Percentiles rank a stretch among this genome's conserved stretches.
Evolutionary conservation across 2,329 filamentous ascomycete genomes (phyloP).

Genomic region (Metarhizium rileyi): DNA sequence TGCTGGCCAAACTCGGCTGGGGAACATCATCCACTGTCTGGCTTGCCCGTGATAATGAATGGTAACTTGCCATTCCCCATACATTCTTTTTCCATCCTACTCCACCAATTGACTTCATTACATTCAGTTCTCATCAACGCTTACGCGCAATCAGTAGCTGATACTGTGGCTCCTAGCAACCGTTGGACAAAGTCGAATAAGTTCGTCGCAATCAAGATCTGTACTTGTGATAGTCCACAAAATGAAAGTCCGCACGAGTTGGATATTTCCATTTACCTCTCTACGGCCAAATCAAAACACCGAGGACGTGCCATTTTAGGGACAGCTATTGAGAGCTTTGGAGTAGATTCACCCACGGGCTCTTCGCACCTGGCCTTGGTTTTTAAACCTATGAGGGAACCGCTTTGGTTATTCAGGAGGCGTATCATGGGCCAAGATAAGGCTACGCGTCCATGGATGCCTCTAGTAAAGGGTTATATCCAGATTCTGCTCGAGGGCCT

Average conservation of each 20-base stretch:
- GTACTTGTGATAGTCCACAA: constrained; percentile 12
- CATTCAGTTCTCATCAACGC: background rate
- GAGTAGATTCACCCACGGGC: constrained; percentile 16
- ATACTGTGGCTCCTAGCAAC: background rate
- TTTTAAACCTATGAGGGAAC: constrained; percentile 28
- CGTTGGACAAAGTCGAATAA: constrained; percentile 6
- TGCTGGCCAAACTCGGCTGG: constrained; percentile 26
- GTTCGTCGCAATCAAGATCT: constrained; percentile 16
- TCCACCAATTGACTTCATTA: background rate
- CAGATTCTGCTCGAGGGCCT: constrained; percentile 26
- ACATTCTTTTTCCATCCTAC: background rate
- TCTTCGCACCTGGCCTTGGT: constrained; percentile 24
- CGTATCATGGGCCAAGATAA: constrained; percentile 24
- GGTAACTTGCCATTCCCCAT: background rate
- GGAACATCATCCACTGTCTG: constrained; percentile 28
- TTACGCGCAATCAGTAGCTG: background rate
- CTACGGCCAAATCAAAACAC: constrained; percentile 12
- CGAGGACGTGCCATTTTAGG: constrained; percentile 20
- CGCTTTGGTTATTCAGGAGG: constrained; percentile 24
- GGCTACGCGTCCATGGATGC: constrained; percentile 7
- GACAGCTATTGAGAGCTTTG: constrained; percentile 22
- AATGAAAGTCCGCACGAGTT: constrained; percentile 14
- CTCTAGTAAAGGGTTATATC: constrained; percentile 26
- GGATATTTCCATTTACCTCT: constrained; percentile 5
- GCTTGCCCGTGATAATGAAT: constrained; percentile 17